phyloP scores from a whole-genome alignment of 1,284 basidiomycete genomes.

The Fomitopsis palustris region DNA sequence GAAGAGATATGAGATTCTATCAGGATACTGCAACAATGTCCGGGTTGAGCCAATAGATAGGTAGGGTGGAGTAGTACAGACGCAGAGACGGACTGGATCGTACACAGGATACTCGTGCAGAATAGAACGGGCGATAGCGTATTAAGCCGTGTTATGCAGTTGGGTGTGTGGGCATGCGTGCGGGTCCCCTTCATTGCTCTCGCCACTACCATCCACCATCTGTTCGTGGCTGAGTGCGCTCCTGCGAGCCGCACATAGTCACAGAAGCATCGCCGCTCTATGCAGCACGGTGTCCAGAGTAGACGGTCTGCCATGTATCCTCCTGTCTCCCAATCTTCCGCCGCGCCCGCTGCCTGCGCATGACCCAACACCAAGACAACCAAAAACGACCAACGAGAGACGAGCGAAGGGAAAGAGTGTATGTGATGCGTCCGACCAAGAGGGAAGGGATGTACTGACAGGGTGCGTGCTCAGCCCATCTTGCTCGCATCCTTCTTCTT shows the following conservation, averaged over 20 bases:
- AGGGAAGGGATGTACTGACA: slow-evolving; percentile 25
- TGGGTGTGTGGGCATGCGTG: slow-evolving; percentile 19
- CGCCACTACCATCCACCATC: slow-evolving; percentile 5
- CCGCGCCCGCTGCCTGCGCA: slow-evolving; percentile 12
- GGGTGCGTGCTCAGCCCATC: slow-evolving; percentile 47
- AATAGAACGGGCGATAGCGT: slow-evolving; percentile 15
- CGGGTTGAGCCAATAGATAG: slow-evolving; percentile 10
- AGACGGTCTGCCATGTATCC: not conserved
- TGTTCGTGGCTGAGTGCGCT: not conserved
- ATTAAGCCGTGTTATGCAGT: slow-evolving; percentile 19
- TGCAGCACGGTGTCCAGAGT: not conserved
- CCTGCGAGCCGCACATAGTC: not conserved
- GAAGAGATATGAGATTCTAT: slow-evolving; percentile 3
- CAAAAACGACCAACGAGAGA: slow-evolving; percentile 18
- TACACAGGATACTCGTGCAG: slow-evolving; percentile 8
- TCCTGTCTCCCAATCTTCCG: slow-evolving; percentile 15
- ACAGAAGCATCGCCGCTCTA: not conserved
- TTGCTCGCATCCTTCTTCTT: slow-evolving; percentile 79
- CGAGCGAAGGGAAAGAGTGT: slow-evolving; percentile 22
- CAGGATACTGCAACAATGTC: slow-evolving; percentile 10
- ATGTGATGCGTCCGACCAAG: slow-evolving; percentile 21
- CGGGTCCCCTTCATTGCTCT: slow-evolving; percentile 18
- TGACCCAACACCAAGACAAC: slow-evolving; percentile 17
- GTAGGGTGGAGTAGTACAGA: slow-evolving; percentile 6
- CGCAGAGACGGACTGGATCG: not conserved